A percentile compares a stretch with the other conserved stretches of the same genome.
phyloP scores from a whole-genome alignment of 2,329 filamentous ascomycete species.

The Penicillium sp. region DNA sequence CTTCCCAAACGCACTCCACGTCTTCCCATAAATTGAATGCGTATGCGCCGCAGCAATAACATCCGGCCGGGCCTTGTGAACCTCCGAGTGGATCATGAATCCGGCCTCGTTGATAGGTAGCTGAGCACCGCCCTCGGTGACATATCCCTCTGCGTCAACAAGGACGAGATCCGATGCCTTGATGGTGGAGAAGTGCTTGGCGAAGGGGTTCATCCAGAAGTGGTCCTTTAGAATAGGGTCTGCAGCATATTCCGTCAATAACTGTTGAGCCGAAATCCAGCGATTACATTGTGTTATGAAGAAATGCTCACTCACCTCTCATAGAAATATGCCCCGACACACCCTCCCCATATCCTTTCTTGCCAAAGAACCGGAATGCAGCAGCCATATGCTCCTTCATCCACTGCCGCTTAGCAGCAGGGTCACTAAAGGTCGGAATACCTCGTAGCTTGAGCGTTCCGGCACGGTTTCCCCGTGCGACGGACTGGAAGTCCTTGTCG shows the following conservation, averaged over 20 bases:
- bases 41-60: constrained; percentile 52
- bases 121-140: constrained; percentile 35
- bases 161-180: constrained; percentile 38
- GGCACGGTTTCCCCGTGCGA: too few species aligned
- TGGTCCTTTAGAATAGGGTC: constrained; percentile 33
- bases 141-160: constrained; percentile 34
- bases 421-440: constrained; percentile 36
- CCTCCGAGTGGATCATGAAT: constrained; percentile 54
- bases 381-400: constrained; percentile 45
- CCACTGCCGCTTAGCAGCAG: constrained; percentile 42
- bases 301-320: constrained; percentile 20
- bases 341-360: constrained; percentile 35
- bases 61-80: constrained; percentile 52
- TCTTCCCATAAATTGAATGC: constrained; percentile 51
- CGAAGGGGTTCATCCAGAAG: constrained; percentile 37
- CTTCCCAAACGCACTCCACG: constrained; percentile 55
- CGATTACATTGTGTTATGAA: too few species aligned
- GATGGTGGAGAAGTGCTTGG: constrained; percentile 36
- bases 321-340: constrained; percentile 38
- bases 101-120: constrained; percentile 40
- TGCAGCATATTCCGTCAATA: constrained; percentile 7
- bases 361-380: constrained; percentile 36
- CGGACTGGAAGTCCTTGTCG: too few species aligned
- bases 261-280: too few species aligned
- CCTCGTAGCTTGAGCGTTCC: constrained; percentile 32